Percentiles rank a stretch among this genome's conserved stretches.
These are phyloP conservation scores for Colletotrichum liaoningense DNA, from an alignment of 2,329 filamentous ascomycete genomes.

Conservation along the genomic window DNA sequence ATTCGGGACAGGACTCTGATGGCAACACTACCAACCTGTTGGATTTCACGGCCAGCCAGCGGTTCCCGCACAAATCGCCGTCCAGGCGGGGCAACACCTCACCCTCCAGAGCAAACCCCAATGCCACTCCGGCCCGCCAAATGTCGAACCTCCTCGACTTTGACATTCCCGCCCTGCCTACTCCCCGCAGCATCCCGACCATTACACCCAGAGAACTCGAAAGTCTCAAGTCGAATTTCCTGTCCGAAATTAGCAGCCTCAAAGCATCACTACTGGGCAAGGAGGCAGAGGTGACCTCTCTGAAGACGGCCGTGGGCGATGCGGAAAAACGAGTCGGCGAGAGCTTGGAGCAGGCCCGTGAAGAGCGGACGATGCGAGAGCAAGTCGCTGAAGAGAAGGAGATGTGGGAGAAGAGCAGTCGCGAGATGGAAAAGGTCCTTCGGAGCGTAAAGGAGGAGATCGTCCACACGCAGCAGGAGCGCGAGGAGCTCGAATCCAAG, in stretches of 20 bases:
- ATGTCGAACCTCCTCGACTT: conserved; percentile 85
- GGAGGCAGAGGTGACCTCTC: conserved; percentile 88
- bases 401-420: conserved; percentile 85
- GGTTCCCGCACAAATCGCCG: conserved; percentile 63
- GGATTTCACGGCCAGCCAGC: conserved; percentile 85
- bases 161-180: conserved; percentile 93
- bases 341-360: conserved; percentile 83
- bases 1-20: conserved; percentile 56
- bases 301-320: conserved; percentile 89
- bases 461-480: conserved; percentile 80
- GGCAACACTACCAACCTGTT: conserved; percentile 81
- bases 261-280: conserved; percentile 92
- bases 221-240: conserved; percentile 87
- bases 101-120: conserved; percentile 38
- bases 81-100: conserved; percentile 45
- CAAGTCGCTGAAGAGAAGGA: conserved; percentile 79
- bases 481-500: conserved; percentile 80
- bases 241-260: conserved; percentile 94
- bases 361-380: conserved; percentile 78
- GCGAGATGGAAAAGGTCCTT: conserved; percentile 87
- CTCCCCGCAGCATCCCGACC: conserved; percentile 89
- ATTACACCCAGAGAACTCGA: conserved; percentile 94
- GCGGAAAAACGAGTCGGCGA: conserved; percentile 93
- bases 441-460: conserved; percentile 86
- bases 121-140: conserved; percentile 61